Base-by-base conservation (phyloP, 805 yeast species). In the Cyberlindnera meyerae region DNA sequence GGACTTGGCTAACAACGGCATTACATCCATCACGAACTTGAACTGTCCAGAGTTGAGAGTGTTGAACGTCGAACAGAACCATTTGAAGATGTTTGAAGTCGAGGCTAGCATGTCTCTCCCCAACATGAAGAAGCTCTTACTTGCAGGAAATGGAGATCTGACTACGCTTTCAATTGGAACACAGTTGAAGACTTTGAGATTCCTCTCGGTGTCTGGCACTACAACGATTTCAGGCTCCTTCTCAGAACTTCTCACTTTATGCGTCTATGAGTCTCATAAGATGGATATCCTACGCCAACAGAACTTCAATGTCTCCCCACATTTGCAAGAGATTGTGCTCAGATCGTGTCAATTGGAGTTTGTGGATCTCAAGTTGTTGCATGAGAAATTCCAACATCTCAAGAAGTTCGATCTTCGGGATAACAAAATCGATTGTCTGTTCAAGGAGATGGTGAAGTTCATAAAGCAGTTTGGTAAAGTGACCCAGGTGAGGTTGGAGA, bases 1-100 rank as follows among this genome's bases (percentile, higher is more conserved):
- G 27, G 34, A 42, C 22, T 12, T 51, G 11, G 32, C 43, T 12
- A 29, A 39, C 17, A 51, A 45, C 27, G 29, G 37, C 9, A 38
- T 53, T 5, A 30, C 34, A 11, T 15, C 12, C 4, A 20, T 42
- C 12, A 35, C 24, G 24, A 27, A 27, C 27, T 29, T 37, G 6
- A 11, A 18, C 9, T 18, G 33, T 20, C 28, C 18, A 3, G 14
- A 12, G 2, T 14, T 42, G 28, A 29, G 40, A 27, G 15, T 33
- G 8, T 33, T 40, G 22, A 43, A 39, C 20, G 13, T 37, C 20
- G 44, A 37, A 24, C 8, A 22, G 7, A 39, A 43, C 24, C 9
- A 29, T 11, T 30, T 43, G n/a, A 18, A 8, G 5, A 12, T 5
- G 11, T 25, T 39, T 29, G 34, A 30, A 11, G n/a, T 43, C 14